These are phyloP conservation scores for Rhinocladiella mackenziei DNA, from an alignment of 2,329 filamentous ascomycete species.

Conservation along the genomic window DNA sequence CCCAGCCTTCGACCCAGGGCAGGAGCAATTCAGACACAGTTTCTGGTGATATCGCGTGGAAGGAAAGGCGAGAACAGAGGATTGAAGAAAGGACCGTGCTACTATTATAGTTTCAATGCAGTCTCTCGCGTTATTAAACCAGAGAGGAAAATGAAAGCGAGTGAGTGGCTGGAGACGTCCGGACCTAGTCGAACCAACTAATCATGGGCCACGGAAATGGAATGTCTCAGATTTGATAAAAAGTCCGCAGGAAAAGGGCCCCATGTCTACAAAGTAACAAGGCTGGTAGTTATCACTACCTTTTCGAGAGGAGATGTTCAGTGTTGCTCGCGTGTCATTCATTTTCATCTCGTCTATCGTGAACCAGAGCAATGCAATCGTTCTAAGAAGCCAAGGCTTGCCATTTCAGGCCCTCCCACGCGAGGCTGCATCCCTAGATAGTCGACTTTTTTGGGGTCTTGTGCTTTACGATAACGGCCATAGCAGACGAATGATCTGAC, in stretches of 20 bases:
- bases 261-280: constrained; percentile 1
- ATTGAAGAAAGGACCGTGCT: too few species aligned
- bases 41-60: too few species aligned
- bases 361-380: constrained; percentile 7
- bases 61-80: too few species aligned
- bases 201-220: constrained; percentile 13
- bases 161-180: constrained; percentile 13
- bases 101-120: too few species aligned
- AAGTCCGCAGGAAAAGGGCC: neutral
- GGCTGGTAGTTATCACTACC: constrained; percentile 4
- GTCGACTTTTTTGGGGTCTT: neutral
- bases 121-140: too few species aligned
- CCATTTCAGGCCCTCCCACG: neutral
- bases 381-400: constrained; percentile 5
- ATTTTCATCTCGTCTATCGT: constrained; percentile 16
- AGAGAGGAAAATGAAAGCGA: too few species aligned
- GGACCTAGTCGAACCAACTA: constrained; percentile 19
- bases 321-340: constrained; percentile 5
- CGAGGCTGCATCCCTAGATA: constrained; percentile 6
- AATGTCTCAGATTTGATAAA: constrained; percentile 19
- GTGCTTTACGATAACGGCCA: too few species aligned
- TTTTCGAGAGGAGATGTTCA: neutral
- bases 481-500: too few species aligned
- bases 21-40: too few species aligned
- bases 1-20: too few species aligned